Base-by-base conservation (phyloP, 352 stramenopile genomes). In the Thalassiosira ordinaria region DNA sequence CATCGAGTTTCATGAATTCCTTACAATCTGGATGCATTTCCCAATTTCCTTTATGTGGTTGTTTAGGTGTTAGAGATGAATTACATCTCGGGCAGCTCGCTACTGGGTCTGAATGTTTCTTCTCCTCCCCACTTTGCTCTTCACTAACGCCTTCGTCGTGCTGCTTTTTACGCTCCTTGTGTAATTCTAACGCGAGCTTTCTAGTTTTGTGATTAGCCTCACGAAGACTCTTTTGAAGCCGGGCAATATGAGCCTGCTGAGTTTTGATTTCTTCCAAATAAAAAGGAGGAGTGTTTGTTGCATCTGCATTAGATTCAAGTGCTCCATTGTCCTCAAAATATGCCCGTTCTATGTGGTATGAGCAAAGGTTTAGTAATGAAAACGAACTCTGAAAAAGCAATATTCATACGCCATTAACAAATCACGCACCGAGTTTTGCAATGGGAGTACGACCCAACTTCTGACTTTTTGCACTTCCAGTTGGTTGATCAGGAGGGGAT, bases 1-100 rank as follows among this genome's bases (percentile, higher is more conserved):
- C 71, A 29, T 89, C 81, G 37, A 89, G 67, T 33, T 78, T 61
- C 55, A 89, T 68, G 55, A 92, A 92, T 35, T 89, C 86, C 18
- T 79, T 65, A 7, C 76, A 86, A 72, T 91, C 80, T 3, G 75
- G 49, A 64, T 86, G 70, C 69, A 88, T 77, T 39, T 81, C 65
- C 86, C 84, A 91, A 57, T 66, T 53, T 24, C 86, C 84, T 37
- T 57, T 75, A 47, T 82, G 64, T 37, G 55, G 64, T 13, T 24
- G 57, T 53, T 55, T 57, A 47, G 49, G 29, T 2, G 49, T 31
- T 47, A 37, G 20, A 22, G 57, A 61, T 60, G 56, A 75, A 31
- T 75, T 70, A 51, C 72, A 75, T 53, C 37, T 72, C 3, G 62
- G 66, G 56, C 71, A 74, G 41, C 24, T 68, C 2, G 16, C 26